Evolutionary conservation across 106 monocot genomes (phyloP).

Genomic region (Allium cepa): DNA sequence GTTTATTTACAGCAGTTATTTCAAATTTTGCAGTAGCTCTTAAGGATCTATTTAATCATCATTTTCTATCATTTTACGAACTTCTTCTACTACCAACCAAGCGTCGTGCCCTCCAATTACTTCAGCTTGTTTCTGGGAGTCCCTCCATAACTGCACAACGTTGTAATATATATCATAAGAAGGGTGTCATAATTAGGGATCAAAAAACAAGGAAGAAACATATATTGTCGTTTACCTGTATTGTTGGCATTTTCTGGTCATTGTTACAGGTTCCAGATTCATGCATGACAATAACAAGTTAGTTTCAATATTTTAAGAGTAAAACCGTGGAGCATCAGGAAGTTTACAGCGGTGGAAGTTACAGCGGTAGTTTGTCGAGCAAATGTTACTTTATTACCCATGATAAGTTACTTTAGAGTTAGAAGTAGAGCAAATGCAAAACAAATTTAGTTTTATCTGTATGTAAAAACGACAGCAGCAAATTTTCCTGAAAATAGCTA

Average conservation of each 20-base stretch:
- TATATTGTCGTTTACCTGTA: constrained; percentile 24
- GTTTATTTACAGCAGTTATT: too few relatives aligned
- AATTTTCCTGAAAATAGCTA: too few relatives aligned
- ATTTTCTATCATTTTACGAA: constrained; percentile 30
- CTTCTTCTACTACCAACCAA: constrained; percentile 67
- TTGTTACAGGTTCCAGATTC: constrained; percentile 5
- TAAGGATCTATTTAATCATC: not conserved
- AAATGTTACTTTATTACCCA: too few relatives aligned
- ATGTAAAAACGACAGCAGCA: too few relatives aligned
- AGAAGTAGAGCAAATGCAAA: too few relatives aligned
- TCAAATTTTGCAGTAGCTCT: too few relatives aligned
- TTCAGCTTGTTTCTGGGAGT: constrained; percentile 53
- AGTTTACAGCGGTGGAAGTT: too few relatives aligned
- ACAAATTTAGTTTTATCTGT: too few relatives aligned
- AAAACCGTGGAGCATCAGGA: too few relatives aligned
- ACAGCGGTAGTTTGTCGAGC: too few relatives aligned
- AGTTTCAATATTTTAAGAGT: not conserved
- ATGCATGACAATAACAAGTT: not conserved
- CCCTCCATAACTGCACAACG: constrained; percentile 45
- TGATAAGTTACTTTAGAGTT: too few relatives aligned
- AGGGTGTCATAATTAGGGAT: not conserved
- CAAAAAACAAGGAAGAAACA: not conserved
- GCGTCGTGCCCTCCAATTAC: constrained; percentile 69
- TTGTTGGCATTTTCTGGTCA: constrained; percentile 60
- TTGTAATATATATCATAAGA: not conserved